Conservation (phyloP, 2,329 filamentous ascomycete genomes). For the Xylariales sp. region DNA sequence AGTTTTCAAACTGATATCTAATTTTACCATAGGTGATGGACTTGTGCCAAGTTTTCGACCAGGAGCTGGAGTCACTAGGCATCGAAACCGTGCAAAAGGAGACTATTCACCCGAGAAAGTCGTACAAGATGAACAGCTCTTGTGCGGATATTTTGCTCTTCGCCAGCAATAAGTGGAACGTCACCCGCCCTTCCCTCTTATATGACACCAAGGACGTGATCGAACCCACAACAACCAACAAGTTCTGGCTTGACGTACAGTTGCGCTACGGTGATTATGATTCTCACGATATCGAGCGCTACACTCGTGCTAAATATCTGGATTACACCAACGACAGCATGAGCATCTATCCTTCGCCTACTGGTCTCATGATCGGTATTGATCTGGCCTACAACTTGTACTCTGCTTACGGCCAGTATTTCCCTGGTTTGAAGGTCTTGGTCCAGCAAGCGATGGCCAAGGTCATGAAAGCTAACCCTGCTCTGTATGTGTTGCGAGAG, state of each 20-base stretch:
- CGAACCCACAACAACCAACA: constrained; percentile 91
- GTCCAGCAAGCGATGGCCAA: constrained; percentile 99
- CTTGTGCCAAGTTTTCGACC: constrained; percentile 95
- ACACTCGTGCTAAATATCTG: constrained; percentile 94
- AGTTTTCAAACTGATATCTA: no score
- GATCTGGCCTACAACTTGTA: constrained; percentile 98
- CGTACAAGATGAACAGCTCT: constrained; percentile 99
- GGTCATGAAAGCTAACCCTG: constrained; percentile 99
- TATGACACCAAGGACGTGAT: constrained; percentile 97
- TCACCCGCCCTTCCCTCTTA: constrained; percentile 85
- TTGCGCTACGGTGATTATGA: constrained; percentile 97
- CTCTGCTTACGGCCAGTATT: constrained; percentile 97
- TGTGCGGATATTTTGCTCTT: constrained; percentile 97
- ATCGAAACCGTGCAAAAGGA: constrained; percentile 99
- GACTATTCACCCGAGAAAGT: constrained; percentile 97
- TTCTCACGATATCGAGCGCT: constrained; percentile 97
- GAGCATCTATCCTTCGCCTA: constrained; percentile 96
- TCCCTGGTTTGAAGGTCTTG: constrained; percentile 92
- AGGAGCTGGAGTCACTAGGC: constrained; percentile 89
- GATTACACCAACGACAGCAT: constrained; percentile 99
- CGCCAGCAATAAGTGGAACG: constrained; percentile 98
- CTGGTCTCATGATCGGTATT: constrained; percentile 95
- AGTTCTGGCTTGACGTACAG: constrained; percentile 98
- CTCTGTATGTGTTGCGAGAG: constrained; percentile 91
- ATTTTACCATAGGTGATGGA: no score